Percentiles rank a stretch among this genome's conserved stretches.
These are phyloP conservation scores for Pestalotiopsis sp. DNA, from an alignment of 2,329 filamentous ascomycete genomes.

Conservation along the genomic window DNA sequence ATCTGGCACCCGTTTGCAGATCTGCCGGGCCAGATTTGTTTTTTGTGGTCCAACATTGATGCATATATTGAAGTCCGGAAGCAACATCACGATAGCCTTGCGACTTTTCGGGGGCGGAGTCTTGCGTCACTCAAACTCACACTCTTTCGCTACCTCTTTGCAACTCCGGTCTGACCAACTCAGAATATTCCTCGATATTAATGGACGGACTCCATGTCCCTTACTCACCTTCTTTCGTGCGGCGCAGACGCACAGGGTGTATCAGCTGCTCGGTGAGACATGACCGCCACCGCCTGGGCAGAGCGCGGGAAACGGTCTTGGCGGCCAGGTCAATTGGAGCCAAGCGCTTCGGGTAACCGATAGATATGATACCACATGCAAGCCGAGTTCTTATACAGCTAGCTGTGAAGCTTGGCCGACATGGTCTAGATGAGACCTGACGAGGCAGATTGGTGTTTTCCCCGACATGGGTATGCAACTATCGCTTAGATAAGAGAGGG, in stretches of 20 bases:
- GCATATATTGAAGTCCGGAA: neutral
- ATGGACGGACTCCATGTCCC: neutral
- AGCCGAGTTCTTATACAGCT: neutral
- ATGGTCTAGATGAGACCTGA: neutral
- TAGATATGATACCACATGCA: neutral
- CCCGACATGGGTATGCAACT: neutral
- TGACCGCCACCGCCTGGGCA: neutral
- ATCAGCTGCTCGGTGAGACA: neutral
- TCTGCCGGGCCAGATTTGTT: neutral
- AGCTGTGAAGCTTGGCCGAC: neutral
- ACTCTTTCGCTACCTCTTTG: neutral
- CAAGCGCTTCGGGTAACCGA: neutral
- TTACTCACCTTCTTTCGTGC: neutral
- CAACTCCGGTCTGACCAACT: neutral
- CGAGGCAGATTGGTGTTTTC: neutral
- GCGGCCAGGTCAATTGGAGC: neutral
- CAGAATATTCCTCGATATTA: neutral
- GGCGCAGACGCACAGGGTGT: neutral
- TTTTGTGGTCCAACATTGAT: neutral
- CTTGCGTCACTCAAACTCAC: neutral
- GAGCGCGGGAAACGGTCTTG: neutral
- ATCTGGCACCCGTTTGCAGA: neutral
- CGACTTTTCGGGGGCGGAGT: neutral
- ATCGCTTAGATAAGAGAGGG: neutral
- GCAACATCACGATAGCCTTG: neutral